Evolutionary conservation across 2,329 filamentous ascomycete species (phyloP), one percentile per base, ranked within the genome.

Genomic region (Metarhizium robertsii): DNA sequence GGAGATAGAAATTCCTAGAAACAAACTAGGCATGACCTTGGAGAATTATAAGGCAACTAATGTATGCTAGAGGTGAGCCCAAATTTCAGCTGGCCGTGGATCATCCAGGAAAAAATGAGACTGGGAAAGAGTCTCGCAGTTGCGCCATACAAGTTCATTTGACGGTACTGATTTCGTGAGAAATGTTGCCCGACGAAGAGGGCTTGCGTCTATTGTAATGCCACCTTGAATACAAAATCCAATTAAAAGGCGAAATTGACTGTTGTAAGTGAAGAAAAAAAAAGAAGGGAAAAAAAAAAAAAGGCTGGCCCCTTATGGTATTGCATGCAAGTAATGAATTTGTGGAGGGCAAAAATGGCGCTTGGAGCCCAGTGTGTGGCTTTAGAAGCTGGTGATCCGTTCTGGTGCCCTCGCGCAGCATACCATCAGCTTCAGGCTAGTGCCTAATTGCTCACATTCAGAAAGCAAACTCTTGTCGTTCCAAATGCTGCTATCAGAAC

Each of bases 381-480:
- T 40, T 63, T 62, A 81, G 54, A 80, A 72, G 61, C 76, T 80
- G 30, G 74, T 75, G 51, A 77, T 70, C 18, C 78, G 71, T 50
- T 81, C 77, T 6, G 91, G 91, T 58, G 92, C 90, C 65, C 92
- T 87, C 16, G 91, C 92, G 67, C 95, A 90, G 62, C 91, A 95
- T 57, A 97, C 92, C 69, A 95, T 84, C 64, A 97, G 78, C 69
- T 92, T 91, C 69, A 97, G 86, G 59, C 88, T 95, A 1, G 92
- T 95, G 14, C 88, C 86, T 67, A 88, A 85, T 68, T 87, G 85
- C 71, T 95, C 88, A 65, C 92, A 96, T 72, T 99, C 94, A 16
- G 82, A 76, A 50, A 97, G 75, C 32, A 97, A 73, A 10, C 79
- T 79, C 55, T 79, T 81, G 66, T 96, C 88, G 50, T 78, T 80